Conservation (phyloP, 306 rosid genomes). For the Erythrophleum fordii region DNA sequence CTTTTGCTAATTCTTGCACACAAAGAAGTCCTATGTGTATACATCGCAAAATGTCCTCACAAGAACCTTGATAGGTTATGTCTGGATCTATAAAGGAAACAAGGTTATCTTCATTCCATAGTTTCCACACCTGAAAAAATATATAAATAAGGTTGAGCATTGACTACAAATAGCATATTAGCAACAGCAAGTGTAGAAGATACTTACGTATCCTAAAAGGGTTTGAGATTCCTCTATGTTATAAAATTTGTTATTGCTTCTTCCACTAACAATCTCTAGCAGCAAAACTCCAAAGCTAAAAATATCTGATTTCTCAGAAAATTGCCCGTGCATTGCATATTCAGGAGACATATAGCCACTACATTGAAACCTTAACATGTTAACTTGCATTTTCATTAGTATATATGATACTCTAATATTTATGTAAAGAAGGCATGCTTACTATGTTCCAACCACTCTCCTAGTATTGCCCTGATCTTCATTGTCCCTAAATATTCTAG, state of each 20-base stretch:
- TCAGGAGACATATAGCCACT: constrained; percentile 1
- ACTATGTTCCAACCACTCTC: not conserved
- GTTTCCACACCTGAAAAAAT: constrained; percentile 5
- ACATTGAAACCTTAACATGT: not conserved
- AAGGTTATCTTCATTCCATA: not conserved
- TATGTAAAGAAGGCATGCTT: not conserved
- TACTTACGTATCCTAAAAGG: constrained; percentile 24
- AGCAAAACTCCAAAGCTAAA: constrained; percentile 15
- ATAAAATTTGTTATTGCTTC: not conserved
- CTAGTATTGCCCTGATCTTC: not conserved
- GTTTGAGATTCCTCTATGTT: not conserved
- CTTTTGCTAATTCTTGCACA: no score
- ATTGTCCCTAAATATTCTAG: not conserved
- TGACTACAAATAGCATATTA: not conserved
- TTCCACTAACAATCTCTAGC: constrained; percentile 25
- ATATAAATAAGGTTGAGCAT: not conserved
- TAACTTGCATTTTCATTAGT: not conserved
- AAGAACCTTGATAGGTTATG: not conserved
- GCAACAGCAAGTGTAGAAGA: not conserved
- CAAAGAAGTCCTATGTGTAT: no score
- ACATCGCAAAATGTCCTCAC: no score
- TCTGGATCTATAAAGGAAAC: not conserved
- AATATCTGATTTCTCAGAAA: not conserved
- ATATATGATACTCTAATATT: not conserved
- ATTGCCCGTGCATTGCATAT: not conserved